Conservation (phyloP, 1,284 basidiomycete genomes). For the Pseudozyma tsukubaensis region DNA sequence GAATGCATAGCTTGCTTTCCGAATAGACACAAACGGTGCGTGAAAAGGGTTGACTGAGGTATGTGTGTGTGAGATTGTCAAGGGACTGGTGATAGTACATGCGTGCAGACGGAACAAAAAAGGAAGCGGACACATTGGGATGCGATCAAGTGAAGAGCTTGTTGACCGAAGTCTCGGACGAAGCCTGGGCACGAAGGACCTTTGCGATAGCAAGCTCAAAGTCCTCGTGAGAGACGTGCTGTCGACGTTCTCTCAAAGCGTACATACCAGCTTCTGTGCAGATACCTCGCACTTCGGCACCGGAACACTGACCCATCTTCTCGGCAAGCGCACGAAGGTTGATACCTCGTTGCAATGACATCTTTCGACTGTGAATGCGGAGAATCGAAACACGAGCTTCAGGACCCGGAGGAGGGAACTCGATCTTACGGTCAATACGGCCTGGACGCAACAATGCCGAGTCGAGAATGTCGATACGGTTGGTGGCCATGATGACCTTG, state of each 20-base stretch:
- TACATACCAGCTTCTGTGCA: constrained; percentile 99
- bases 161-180: constrained; percentile 66
- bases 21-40: not conserved
- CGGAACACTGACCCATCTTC: constrained; percentile 99
- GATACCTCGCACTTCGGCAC: constrained; percentile 97
- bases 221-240: constrained; percentile 96
- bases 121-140: constrained; percentile 10
- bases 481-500: constrained; percentile 99
- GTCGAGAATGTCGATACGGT: constrained; percentile 97
- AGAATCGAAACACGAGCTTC: constrained; percentile 97
- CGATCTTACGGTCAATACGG: constrained; percentile 98
- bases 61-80: constrained; percentile 18
- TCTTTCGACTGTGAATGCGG: constrained; percentile 97
- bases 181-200: constrained; percentile 72
- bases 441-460: constrained; percentile 93
- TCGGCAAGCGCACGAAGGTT: constrained; percentile 93
- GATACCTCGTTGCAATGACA: constrained; percentile 97
- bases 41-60: constrained; percentile 1
- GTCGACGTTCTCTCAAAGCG: constrained; percentile 90
- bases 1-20: not conserved
- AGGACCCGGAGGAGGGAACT: constrained; percentile 97
- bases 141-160: constrained; percentile 69
- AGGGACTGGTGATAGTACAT: constrained; percentile 37
- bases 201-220: constrained; percentile 98
- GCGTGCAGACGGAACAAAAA: constrained; percentile 11